Evolutionary conservation across 2,329 filamentous ascomycete species (phyloP), one percentile per base, ranked within the genome.

Genomic region (Colletotrichum navitas): DNA sequence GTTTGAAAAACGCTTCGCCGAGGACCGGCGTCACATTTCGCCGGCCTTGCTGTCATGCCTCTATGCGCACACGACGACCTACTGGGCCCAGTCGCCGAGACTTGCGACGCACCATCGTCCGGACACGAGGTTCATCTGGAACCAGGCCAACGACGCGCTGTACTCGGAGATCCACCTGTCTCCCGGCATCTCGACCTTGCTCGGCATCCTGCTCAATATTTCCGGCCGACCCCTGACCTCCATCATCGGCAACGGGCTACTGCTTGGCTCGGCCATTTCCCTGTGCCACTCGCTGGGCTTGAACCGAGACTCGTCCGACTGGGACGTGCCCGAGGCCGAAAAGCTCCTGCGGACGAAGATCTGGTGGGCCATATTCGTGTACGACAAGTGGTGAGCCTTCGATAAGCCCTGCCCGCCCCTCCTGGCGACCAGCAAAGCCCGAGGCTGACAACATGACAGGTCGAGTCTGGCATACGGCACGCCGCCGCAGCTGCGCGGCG

Each of bases 101-200:
- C 76, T 87, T 3, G 79, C 80, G 5, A 79, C 79, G 6, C 83
- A 87, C 68, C 83, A 85, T 5, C 83, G 85, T 59, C 89, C 89
- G 0, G 89, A 91, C 75, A 82, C 84, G 51, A 85, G 88, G 55
- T 91, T 89, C 76, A 85, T 89, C 11, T 90, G 90, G 84, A 91
- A 91, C 69, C 83, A 90, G 69, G 88, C 88, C 8, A 88, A 86
- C 26, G 87, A 88, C 63, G 88, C 89, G 1, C 81, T 90, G 3
- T 88, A 90, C 73, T 88, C 86, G 0, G 89, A 91, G 69, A 85
- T 90, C 8, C 85, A 89, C 61, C 83, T 88, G 1, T 87, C 86
- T 0, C 89, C 89, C 0, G 87, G 89, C 1, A 80, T 91, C 54
- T 88, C 88, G 1, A 89, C 88, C 0, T 84, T 91, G 32, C 83